Base-by-base conservation (phyloP, 116 monocot genomes). In the Thalassia testudinum region DNA sequence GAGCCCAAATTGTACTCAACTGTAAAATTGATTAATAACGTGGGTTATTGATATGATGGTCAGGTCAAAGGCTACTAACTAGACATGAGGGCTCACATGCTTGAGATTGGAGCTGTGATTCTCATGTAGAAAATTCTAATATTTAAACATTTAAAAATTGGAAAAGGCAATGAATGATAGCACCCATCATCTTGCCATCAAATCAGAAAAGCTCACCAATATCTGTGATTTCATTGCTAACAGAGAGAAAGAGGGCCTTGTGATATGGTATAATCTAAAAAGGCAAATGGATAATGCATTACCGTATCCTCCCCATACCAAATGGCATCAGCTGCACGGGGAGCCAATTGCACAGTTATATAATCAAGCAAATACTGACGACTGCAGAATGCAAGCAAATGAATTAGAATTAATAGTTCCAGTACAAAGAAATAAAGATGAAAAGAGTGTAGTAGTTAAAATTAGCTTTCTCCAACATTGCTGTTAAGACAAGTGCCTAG, bases 1-100 rank as follows among this genome's bases (percentile, higher is more conserved):
- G 77, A 45, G 80, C 80, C 90, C 84, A 90, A 64, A 90, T 90
- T 56, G 90, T 90, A 64, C 90, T 84, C 64, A 80, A 43, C 90
- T 90, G 78, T 43, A 52, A 49, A 72, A n/a, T n/a, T 18, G 23
- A 37, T 37, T 61, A 13, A 61, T 14, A 49, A 59, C 6, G 10
- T 10, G 3, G 30, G 30, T 34, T 34, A 10, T 34, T 34, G 10
- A 34, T 34, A 10, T 34, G 30, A 34, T 34, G 10, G 10, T 34
- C 3, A 10, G 30, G 10, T 34, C 10, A 34, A 34, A 34, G 30
- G n/a, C n/a, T n/a, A n/a, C n/a, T n/a, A n/a, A n/a, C n/a, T n/a
- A n/a, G n/a, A n/a, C n/a, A n/a, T n/a, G n/a, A n/a, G n/a, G n/a
- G n/a, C n/a, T n/a, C n/a, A n/a, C n/a, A n/a, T n/a, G n/a, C n/a